Conservation (phyloP, 129 eudicot species). For the Pittosporum tobira region DNA sequence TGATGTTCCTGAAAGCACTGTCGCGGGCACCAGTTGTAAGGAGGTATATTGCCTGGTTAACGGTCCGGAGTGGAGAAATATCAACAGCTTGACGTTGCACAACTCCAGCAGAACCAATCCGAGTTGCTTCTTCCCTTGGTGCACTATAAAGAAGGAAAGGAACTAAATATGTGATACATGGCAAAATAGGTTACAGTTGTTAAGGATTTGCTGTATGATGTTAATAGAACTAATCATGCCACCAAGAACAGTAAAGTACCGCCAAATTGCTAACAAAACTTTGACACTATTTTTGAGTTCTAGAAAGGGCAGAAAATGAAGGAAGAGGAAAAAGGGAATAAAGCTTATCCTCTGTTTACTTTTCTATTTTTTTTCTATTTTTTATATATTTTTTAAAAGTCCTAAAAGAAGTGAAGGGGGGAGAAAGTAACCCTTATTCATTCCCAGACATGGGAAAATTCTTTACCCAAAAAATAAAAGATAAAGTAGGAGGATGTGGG, state of each 20-base stretch:
- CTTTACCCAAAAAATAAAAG: not conserved
- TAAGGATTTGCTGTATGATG: too few relatives aligned
- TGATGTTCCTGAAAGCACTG: slow-evolving; percentile 75
- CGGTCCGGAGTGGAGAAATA: slow-evolving; percentile 71
- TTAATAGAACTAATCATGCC: not conserved
- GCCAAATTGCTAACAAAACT: not conserved
- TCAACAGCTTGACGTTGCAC: slow-evolving; percentile 87
- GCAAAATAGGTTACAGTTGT: not conserved
- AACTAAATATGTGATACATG: not conserved
- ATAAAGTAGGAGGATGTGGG: too few relatives aligned
- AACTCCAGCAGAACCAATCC: slow-evolving; percentile 85
- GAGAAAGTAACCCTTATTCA: too few relatives aligned
- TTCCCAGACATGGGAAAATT: not conserved
- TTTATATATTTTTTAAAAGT: too few relatives aligned
- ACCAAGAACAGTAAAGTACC: not conserved
- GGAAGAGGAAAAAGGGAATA: too few relatives aligned
- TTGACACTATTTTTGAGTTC: too few relatives aligned
- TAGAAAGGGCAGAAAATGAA: too few relatives aligned
- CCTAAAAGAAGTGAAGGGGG: too few relatives aligned
- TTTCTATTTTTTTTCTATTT: too few relatives aligned
- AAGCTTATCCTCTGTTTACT: too few relatives aligned
- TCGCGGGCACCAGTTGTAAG: slow-evolving; percentile 79
- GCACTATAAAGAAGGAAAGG: slow-evolving; percentile 32
- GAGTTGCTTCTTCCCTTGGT: slow-evolving; percentile 87
- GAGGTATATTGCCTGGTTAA: slow-evolving; percentile 70